Evolutionary conservation across 2,329 filamentous ascomycete genomes (phyloP), one percentile per base, ranked within the genome.

Genomic region (Ophiostoma sp.): DNA sequence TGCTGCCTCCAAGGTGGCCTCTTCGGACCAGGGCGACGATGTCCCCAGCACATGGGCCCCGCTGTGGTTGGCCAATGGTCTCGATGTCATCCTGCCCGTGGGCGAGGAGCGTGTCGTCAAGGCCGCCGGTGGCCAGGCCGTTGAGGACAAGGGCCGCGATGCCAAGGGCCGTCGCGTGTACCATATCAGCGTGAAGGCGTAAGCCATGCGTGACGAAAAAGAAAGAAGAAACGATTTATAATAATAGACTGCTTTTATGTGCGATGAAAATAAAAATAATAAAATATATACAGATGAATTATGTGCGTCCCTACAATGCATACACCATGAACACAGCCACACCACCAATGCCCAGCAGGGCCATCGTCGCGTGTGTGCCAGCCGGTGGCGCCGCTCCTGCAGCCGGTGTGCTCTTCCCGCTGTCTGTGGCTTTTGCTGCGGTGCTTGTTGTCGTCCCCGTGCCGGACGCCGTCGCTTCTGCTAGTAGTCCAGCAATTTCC

Each of bases 21-120:
- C 74, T 5, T 66, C 61, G 4, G 59, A 33, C n/a, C 59, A 64
- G 15, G 68, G 31, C 76, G 77, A 57, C 12, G 77, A 31, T 76
- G 78, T 33, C 8, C 61, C 36, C 42, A 55, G 48, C 39, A 36
- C 63, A 25, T 81, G 78, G 73, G 75, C 77, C 74, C 79, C 79
- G 9, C 74, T 80, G 52, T 81, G 79, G 80, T 69, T 79, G 5
- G 57, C 45, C 36, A 76, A 76, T 55, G 78, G 77, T 5, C 69
- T 80, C 22, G 77, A 76, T 17, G 64, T 80, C 9, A 77, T 80
- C 31, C 73, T 81, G 11, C 80, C 79, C 0, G 78, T 80, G 1
- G 79, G 79, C 31, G 80, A 81, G 66, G 79, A 81, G 61, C 77
- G 80, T n/a, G 68, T 19, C 2, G 76, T 81, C 19, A 74, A 70